These are phyloP conservation scores for Fusarium graminum DNA, from an alignment of 2,329 filamentous ascomycete genomes.

Conservation along the genomic window DNA sequence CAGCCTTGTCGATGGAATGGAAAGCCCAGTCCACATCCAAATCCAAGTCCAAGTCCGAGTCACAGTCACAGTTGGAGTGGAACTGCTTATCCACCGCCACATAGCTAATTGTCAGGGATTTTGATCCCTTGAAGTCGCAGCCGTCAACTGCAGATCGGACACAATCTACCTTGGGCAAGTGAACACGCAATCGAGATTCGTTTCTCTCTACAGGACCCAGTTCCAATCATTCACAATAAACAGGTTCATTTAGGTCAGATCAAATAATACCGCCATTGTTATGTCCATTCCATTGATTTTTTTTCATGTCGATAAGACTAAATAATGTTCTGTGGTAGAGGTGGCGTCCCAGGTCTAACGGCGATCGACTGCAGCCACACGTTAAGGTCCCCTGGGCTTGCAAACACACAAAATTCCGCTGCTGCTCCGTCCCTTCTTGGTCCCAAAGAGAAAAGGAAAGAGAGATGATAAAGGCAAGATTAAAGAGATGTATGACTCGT, in stretches of 20 bases:
- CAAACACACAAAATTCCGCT: conserved; percentile 31
- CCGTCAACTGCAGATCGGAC: not conserved
- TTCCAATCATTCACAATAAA: conserved; percentile 18
- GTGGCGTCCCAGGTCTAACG: conserved; percentile 34
- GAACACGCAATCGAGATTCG: not conserved
- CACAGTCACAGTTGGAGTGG: not conserved
- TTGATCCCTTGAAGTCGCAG: not conserved
- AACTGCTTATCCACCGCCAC: not conserved
- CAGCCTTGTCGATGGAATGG: not conserved
- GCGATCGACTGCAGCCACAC: conserved; percentile 37
- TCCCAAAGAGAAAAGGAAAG: conserved; percentile 47
- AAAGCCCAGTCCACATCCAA: too few relatives aligned
- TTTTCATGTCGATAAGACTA: conserved; percentile 33
- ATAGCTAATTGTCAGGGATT: not conserved
- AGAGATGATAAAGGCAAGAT: conserved; percentile 46
- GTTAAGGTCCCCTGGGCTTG: conserved; percentile 27
- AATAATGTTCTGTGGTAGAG: conserved; percentile 38
- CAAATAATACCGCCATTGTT: conserved; percentile 8
- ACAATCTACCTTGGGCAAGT: not conserved
- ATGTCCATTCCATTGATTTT: conserved; percentile 32
- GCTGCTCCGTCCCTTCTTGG: conserved; percentile 29
- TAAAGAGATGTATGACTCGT: conserved; percentile 56
- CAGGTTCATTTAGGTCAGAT: not conserved
- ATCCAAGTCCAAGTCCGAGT: too few relatives aligned
- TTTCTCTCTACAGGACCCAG: conserved; percentile 1